Base-by-base conservation (phyloP, 2,329 filamentous ascomycete species). In the Plectosphaerella plurivora region DNA sequence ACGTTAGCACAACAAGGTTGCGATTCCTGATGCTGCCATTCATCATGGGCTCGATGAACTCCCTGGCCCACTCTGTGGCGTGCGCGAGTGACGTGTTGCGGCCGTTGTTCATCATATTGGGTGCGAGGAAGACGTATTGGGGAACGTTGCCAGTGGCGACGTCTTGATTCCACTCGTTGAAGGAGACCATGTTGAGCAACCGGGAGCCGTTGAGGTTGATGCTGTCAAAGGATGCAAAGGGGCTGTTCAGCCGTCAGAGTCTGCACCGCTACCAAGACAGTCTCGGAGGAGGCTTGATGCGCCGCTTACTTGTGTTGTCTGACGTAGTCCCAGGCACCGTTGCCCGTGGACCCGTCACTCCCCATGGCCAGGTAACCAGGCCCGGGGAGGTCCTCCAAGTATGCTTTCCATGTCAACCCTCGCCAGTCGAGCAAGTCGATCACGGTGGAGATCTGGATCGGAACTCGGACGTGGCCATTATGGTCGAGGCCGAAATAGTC, bases 61-160 rank as follows among this genome's bases (percentile, higher is more conserved):
- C 66, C 46, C 72, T 70, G 18, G 73, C 72, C 80, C 80, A 84
- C 3, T 68, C 63, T 2, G 77, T 74, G 3, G 79, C 76, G 46
- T 69, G 72, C n/a, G 72, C 73, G 10, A 83, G 71, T 4, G 72
- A 73, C 3, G 75, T 76, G 59, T 84, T 70, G 59, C 89, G 86
- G 14, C 84, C 87, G 60, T 88, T 83, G 56, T 82, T 80, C 46
- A 82, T 76, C 81, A 85, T 83, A 64, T 86, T 79, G 0, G 82
- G 83, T 0, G 78, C 78, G 65, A 85, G 78, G 65, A 84, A 82
- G 39, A 79, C 75, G 69, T 83, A 88, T 65, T 89, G 86, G 3
- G 86, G 86, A 11, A 89, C 73, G 9, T 69, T 67, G 55, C 82
- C 69, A 44, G 72, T 72, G 24, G 73, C 68, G 22, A 88, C 67